Evolutionary conservation across 306 rosid genomes (phyloP).

Genomic region (Sindora glabra): DNA sequence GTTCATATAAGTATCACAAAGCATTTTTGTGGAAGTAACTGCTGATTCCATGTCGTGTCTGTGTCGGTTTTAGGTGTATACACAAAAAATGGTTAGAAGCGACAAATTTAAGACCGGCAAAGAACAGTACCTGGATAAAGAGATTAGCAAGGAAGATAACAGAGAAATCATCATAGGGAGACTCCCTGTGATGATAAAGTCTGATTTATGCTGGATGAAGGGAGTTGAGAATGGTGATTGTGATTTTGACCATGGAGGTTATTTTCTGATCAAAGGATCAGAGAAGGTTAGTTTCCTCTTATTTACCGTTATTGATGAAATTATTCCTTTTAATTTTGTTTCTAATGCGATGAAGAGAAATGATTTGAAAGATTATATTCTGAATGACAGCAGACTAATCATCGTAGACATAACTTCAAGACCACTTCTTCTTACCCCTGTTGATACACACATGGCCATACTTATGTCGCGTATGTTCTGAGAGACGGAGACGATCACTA

Average conservation of each 20-base stretch:
- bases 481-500: no score
- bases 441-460: background rate
- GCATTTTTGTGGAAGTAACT: background rate
- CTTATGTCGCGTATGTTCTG: no score
- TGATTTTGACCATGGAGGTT: slow-evolving; percentile 90
- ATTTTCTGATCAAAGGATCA: slow-evolving; percentile 84
- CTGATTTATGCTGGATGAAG: slow-evolving; percentile 86
- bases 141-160: slow-evolving; percentile 16
- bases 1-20: background rate
- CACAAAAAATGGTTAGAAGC: slow-evolving; percentile 41
- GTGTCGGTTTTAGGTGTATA: slow-evolving; percentile 50
- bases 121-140: slow-evolving; percentile 44
- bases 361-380: background rate
- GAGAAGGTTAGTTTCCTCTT: slow-evolving; percentile 58
- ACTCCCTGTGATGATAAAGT: slow-evolving; percentile 88
- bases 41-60: slow-evolving; percentile 1
- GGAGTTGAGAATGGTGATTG: slow-evolving; percentile 64
- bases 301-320: background rate
- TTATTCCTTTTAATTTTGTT: background rate
- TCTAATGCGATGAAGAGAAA: background rate
- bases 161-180: slow-evolving; percentile 68
- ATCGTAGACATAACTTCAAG: background rate
- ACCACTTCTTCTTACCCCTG: background rate
- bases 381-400: background rate
- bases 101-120: slow-evolving; percentile 87